These are phyloP conservation scores for Aspergillus fumigatus DNA, from an alignment of 2,329 filamentous ascomycete species.

Conservation along the genomic window DNA sequence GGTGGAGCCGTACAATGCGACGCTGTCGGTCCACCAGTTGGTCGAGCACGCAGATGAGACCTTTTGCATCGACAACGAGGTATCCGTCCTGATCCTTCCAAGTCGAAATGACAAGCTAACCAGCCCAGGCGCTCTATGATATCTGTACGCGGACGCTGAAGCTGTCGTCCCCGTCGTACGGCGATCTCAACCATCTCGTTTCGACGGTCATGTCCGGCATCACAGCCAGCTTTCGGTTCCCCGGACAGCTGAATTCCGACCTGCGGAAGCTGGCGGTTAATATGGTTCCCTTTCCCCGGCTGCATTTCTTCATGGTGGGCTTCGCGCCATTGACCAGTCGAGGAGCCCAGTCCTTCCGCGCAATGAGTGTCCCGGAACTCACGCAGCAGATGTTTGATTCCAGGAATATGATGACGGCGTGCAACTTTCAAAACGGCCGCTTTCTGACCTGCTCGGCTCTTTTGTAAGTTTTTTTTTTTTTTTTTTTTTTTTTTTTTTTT, in stretches of 20 bases:
- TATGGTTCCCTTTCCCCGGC: conserved; percentile 99
- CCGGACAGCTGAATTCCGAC: conserved; percentile 99
- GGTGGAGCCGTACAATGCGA: conserved; percentile 99
- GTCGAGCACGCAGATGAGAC: conserved; percentile 99
- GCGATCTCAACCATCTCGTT: conserved; percentile 98
- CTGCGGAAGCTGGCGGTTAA: conserved; percentile 99
- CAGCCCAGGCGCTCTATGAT: conserved; percentile 78
- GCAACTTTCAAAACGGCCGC: conserved; percentile 98
- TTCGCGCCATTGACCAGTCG: conserved; percentile 97
- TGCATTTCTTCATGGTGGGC: conserved; percentile 99
- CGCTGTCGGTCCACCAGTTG: conserved; percentile 96
- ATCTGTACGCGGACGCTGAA: conserved; percentile 99
- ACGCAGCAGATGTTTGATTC: conserved; percentile 99
- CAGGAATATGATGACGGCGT: conserved; percentile 99
- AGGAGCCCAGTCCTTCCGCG: conserved; percentile 90
- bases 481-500: too few species aligned
- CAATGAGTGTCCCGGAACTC: conserved; percentile 93
- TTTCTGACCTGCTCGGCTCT: conserved; percentile 99
- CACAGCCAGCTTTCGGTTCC: conserved; percentile 98
- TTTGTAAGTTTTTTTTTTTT: conserved; percentile 70
- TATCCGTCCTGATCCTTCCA: conserved; percentile 20
- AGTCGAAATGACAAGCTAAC: conserved; percentile 13
- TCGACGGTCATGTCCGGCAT: conserved; percentile 99
- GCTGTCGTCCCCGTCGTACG: conserved; percentile 97
- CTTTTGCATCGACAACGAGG: conserved; percentile 99